These are phyloP conservation scores for Omphalotus guepiniiformis DNA, from an alignment of 768 basidiomycete species.

Conservation along the genomic window DNA sequence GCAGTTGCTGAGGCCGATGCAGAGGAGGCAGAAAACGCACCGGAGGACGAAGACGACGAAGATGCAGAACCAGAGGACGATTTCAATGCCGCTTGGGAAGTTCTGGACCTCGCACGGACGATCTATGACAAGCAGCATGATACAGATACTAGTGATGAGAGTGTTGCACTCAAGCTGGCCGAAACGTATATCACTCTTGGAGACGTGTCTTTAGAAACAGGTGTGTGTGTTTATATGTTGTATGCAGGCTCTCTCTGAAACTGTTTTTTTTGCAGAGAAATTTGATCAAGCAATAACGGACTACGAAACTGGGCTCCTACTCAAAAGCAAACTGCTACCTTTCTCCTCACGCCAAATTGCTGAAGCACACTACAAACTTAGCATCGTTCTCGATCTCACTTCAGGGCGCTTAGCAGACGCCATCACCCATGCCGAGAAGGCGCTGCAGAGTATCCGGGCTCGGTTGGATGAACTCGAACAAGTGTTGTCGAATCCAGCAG, in stretches of 20 bases:
- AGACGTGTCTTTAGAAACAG: constrained; percentile 96
- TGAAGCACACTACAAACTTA: constrained; percentile 91
- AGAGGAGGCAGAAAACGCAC: constrained; percentile 39
- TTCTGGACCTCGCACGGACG: constrained; percentile 89
- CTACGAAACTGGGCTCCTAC: constrained; percentile 70
- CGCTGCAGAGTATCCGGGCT: constrained; percentile 71
- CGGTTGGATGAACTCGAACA: constrained; percentile 59
- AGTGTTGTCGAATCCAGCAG: constrained; percentile 25
- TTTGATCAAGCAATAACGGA: constrained; percentile 92
- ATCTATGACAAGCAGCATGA: constrained; percentile 70
- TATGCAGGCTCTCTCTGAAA: background rate
- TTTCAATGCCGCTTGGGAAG: constrained; percentile 97
- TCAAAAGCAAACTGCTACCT: constrained; percentile 74
- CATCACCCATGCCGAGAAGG: constrained; percentile 75
- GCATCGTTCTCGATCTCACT: constrained; percentile 89
- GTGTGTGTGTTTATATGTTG: constrained; percentile 45
- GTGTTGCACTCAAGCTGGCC: constrained; percentile 75
- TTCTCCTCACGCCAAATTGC: constrained; percentile 91
- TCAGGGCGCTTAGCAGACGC: constrained; percentile 80
- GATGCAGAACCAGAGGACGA: constrained; percentile 91
- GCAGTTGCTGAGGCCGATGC: constrained; percentile 40
- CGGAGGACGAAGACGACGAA: constrained; percentile 56
- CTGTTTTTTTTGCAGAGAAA: constrained; percentile 59
- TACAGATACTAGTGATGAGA: constrained; percentile 49
- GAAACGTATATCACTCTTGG: constrained; percentile 89